Base-by-base conservation (phyloP, 202 grass and related monocot genomes). In the Panicum virgatum region DNA sequence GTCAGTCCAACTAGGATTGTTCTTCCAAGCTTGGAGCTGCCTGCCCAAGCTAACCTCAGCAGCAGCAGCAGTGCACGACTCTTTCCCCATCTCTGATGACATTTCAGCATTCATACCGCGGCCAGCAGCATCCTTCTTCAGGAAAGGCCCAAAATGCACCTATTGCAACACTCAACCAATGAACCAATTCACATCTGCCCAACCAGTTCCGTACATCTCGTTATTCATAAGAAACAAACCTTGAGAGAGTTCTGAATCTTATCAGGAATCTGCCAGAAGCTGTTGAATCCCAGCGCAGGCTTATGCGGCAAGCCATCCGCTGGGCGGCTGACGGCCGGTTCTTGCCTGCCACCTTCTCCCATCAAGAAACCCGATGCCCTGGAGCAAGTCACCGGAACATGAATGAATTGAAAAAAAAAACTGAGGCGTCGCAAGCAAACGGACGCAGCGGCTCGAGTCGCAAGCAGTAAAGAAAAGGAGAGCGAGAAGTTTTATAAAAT, bases 241-340 rank as follows among this genome's bases (percentile, higher is more conserved):
- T 95, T 91, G 5, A 98, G 45, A 62, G 80, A 93, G 47, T 83
- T 91, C 51, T 93, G 88, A 88, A 98, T 88, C 82, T 70, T 93
- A 50, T 81, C 78, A 14, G 90, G 89, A 40, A 98, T 90, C 73
- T 93, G 88, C 81, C 88, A 54, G 67, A 98, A 48, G 76, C 81
- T 89, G 63, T 69, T 63, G 50, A 93, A 80, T 58, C 80, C 88
- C 60, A 67, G 3, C 72, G 29, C 60, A 51, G 88, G 78, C 25
- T 66, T 89, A 37, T 46, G 70, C 20, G 46, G 53, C 69, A 70
- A 46, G 3, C 76, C 79, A 13, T 62, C 88, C 74, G 57, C 23
- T 79, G 82, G 84, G 50, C 60, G 51, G 30, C 57, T 74, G 43
- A 39, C 64, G 34, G 20, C 61, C 51, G 83, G 82, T 46, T 85